These are phyloP conservation scores for Talaromyces wortmannii DNA, from an alignment of 495 filamentous ascomycete genomes.

Conservation along the genomic window DNA sequence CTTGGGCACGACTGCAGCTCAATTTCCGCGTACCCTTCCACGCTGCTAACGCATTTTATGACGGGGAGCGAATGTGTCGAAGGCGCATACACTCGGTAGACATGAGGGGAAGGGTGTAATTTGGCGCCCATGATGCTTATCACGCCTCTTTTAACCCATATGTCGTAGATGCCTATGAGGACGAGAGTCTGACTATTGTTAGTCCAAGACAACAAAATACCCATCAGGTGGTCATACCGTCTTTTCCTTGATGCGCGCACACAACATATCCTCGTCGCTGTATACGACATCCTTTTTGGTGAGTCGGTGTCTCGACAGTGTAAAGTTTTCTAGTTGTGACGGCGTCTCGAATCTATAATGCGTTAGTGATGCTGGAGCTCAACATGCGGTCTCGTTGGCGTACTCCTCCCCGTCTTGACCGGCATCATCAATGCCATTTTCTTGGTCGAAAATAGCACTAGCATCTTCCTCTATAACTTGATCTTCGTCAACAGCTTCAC, in stretches of 20 bases:
- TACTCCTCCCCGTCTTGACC: constrained; percentile 21
- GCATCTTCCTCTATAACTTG: constrained; percentile 14
- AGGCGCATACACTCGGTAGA: constrained; percentile 63
- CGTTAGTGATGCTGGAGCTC: constrained; percentile 5
- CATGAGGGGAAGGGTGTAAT: constrained; percentile 41
- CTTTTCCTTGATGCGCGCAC: constrained; percentile 36
- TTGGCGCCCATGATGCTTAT: constrained; percentile 60
- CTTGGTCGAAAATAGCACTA: constrained; percentile 9
- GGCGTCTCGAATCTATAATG: constrained; percentile 25
- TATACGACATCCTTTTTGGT: constrained; percentile 34
- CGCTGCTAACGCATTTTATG: constrained; percentile 48
- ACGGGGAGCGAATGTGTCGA: constrained; percentile 72
- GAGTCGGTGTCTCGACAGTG: constrained; percentile 32
- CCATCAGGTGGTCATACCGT: constrained; percentile 18
- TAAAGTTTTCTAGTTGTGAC: constrained; percentile 31
- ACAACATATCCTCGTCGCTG: constrained; percentile 30
- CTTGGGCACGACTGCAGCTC: constrained; percentile 47
- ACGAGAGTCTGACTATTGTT: constrained; percentile 47
- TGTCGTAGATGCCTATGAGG: constrained; percentile 65
- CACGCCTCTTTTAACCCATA: constrained; percentile 59
- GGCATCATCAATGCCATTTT: constrained; percentile 16
- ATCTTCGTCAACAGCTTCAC: constrained; percentile 1
- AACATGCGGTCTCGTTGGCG: neutral
- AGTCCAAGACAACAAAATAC: neutral
- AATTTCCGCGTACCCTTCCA: constrained; percentile 39